A percentile compares a stretch with the other conserved stretches of the same genome.
These are phyloP conservation scores for Fusarium coffeatum DNA, from an alignment of 2,329 filamentous ascomycete species.

Conservation along the genomic window DNA sequence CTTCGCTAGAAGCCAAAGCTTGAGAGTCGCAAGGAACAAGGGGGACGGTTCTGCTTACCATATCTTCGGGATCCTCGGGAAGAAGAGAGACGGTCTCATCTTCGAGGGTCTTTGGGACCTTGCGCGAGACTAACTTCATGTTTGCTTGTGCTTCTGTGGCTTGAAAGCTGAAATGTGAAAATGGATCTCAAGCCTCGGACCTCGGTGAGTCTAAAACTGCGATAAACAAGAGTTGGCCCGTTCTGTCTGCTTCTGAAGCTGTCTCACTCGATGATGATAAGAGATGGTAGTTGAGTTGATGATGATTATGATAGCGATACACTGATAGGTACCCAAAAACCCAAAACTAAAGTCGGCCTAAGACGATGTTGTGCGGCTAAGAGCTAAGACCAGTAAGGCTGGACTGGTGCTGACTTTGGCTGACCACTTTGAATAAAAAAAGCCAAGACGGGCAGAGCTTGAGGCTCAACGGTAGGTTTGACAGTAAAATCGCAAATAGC, in stretches of 20 bases:
- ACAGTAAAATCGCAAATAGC: background rate
- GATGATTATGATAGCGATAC: background rate
- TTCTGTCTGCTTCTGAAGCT: conserved; percentile 5
- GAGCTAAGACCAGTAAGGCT: conserved; percentile 22
- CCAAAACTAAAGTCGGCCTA: conserved; percentile 1
- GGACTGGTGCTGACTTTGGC: conserved; percentile 4
- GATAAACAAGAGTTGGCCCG: conserved; percentile 30
- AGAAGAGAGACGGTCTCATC: conserved; percentile 57
- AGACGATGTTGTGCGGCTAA: conserved; percentile 11
- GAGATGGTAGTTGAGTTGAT: conserved; percentile 4
- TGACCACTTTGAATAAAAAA: conserved; percentile 13
- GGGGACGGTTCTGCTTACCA: conserved; percentile 51
- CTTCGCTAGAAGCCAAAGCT: conserved; percentile 15
- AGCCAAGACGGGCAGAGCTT: conserved; percentile 21
- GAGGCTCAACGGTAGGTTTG: conserved; percentile 24
- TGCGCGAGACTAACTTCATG: conserved; percentile 57
- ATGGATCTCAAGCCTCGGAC: conserved; percentile 21
- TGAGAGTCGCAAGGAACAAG: conserved; percentile 13
- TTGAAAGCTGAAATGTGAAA: conserved; percentile 22
- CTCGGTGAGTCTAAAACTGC: conserved; percentile 26
- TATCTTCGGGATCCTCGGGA: conserved; percentile 60
- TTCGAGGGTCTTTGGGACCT: conserved; percentile 53
- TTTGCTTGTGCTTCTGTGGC: conserved; percentile 27
- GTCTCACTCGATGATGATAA: conserved; percentile 7
- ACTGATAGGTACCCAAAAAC: conserved; percentile 3